Percentiles rank a stretch among this genome's conserved stretches.
Evolutionary conservation across 2,329 filamentous ascomycete species (phyloP).

Genomic region (Paraphaeosphaeria minitans): DNA sequence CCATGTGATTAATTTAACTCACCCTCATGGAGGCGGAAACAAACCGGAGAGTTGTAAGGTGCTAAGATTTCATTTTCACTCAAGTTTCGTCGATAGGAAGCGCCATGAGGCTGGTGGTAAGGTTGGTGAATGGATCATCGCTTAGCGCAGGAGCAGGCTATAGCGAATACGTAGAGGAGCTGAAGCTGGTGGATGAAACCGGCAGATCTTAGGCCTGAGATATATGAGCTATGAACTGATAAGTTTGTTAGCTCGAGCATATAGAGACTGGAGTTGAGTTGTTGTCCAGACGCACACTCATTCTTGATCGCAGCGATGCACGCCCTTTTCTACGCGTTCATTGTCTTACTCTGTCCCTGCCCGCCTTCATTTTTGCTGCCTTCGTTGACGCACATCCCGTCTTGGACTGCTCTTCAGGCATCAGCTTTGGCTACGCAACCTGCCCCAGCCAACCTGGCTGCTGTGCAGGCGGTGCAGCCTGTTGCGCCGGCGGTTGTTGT

Average conservation of each 20-base stretch:
- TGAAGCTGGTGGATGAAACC: not conserved
- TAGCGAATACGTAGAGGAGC: not conserved
- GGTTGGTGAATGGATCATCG: not conserved
- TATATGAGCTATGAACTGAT: not conserved
- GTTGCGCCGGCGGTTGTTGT: constrained; percentile 3
- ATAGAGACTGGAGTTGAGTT: not conserved
- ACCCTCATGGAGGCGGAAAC: too few species aligned
- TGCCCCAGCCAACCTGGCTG: constrained; percentile 1
- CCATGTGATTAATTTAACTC: too few species aligned
- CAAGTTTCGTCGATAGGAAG: not conserved
- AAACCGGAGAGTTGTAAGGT: not conserved
- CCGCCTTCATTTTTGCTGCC: not conserved
- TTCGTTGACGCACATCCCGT: constrained; percentile 1
- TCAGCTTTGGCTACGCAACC: not conserved
- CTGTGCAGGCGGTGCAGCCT: not conserved
- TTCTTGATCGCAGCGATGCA: not conserved
- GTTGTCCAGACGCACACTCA: not conserved
- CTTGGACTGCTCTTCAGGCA: not conserved
- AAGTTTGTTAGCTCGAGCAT: not conserved
- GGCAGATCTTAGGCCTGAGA: not conserved
- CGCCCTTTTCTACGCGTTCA: not conserved
- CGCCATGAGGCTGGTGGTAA: not conserved
- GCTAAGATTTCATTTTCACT: not conserved
- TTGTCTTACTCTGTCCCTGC: not conserved
- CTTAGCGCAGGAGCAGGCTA: not conserved